These are phyloP conservation scores for Abrus precatorius DNA, from an alignment of 306 rosid species.

Conservation along the genomic window DNA sequence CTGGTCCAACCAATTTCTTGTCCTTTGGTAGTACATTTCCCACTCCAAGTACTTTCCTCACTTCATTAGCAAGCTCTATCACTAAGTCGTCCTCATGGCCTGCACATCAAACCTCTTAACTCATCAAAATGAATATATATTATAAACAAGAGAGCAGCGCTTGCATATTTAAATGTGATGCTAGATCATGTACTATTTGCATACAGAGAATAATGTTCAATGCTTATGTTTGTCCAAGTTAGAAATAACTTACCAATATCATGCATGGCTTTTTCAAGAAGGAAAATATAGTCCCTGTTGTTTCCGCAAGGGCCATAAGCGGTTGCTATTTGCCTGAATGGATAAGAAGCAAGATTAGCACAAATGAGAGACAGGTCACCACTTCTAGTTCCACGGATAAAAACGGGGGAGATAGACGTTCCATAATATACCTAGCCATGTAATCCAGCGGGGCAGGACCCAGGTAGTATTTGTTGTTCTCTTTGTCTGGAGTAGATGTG, in stretches of 20 bases:
- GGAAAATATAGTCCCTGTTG: conserved; percentile 85
- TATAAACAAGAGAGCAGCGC: background rate
- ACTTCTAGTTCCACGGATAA: background rate
- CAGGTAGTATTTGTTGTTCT: conserved; percentile 89
- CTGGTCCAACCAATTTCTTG: conserved; percentile 58
- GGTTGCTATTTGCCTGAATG: conserved; percentile 93
- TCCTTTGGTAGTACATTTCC: conserved; percentile 61
- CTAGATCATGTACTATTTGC: background rate
- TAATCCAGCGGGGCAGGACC: conserved; percentile 94
- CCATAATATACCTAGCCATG: conserved; percentile 80
- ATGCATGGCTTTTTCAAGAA: conserved; percentile 83
- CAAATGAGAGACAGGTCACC: background rate
- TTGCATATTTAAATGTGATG: background rate
- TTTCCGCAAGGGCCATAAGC: conserved; percentile 98
- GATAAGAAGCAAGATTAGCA: conserved; percentile 1
- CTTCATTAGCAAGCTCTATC: conserved; percentile 93
- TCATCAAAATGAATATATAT: conserved; percentile 10
- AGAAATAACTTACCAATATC: conserved; percentile 72
- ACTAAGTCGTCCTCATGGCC: conserved; percentile 87
- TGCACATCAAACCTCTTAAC: conserved; percentile 47
- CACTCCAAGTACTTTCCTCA: conserved; percentile 79
- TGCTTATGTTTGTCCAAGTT: background rate
- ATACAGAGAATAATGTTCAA: background rate
- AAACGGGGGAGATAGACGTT: background rate
- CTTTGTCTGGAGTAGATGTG: conserved; percentile 90